phyloP scores from a whole-genome alignment of 352 stramenopile genomes.

The Phytopythium sindhum region DNA sequence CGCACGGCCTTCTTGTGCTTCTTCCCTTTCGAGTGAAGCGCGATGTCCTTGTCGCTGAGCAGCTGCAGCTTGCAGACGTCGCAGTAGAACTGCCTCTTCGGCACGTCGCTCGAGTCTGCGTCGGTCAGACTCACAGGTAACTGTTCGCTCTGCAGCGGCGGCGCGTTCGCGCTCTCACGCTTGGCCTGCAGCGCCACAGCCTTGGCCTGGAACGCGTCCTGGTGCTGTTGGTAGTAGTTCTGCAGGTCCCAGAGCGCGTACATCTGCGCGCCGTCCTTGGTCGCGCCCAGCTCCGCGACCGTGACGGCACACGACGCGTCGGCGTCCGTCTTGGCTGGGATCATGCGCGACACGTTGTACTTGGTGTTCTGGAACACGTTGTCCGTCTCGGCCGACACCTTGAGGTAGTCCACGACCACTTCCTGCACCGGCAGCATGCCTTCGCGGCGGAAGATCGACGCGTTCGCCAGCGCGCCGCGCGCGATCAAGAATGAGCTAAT shows the following conservation, averaged over 20 bases:
- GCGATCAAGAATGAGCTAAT: constrained; percentile 81
- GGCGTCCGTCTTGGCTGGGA: constrained; percentile 61
- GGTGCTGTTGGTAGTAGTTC: constrained; percentile 52
- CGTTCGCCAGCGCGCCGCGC: constrained; percentile 75
- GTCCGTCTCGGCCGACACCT: constrained; percentile 71
- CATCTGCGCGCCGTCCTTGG: constrained; percentile 66
- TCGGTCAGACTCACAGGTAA: constrained; percentile 18
- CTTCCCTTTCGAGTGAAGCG: constrained; percentile 72
- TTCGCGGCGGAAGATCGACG: constrained; percentile 74
- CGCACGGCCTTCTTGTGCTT: constrained; percentile 82
- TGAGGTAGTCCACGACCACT: constrained; percentile 73
- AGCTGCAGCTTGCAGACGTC: constrained; percentile 65
- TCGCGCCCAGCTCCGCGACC: constrained; percentile 53
- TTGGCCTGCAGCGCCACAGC: constrained; percentile 26
- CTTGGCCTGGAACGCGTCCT: constrained; percentile 44
- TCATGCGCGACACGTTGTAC: constrained; percentile 86
- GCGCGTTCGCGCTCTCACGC: neutral
- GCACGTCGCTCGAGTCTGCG: constrained; percentile 28
- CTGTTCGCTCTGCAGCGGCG: constrained; percentile 12
- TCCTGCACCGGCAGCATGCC: constrained; percentile 58
- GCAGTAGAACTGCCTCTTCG: constrained; percentile 54
- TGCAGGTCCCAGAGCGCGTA: constrained; percentile 67
- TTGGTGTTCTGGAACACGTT: constrained; percentile 91
- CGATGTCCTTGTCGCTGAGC: constrained; percentile 71
- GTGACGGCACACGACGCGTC: constrained; percentile 25